Conservation (phyloP, 2,329 filamentous ascomycete species). For the Aspergillus sp. region DNA sequence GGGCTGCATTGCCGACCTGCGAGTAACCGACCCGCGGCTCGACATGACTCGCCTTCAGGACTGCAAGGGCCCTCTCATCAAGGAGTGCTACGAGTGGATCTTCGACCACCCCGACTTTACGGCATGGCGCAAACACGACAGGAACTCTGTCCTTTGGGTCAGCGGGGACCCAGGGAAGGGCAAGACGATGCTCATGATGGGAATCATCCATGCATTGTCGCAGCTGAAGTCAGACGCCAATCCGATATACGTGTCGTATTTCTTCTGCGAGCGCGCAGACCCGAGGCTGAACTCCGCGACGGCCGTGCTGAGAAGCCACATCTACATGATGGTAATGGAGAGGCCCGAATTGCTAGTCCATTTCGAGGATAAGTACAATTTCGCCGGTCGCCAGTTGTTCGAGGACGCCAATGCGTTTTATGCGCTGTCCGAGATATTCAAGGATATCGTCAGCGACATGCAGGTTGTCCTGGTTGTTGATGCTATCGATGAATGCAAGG, state of each 20-base stretch:
- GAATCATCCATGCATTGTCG: constrained; percentile 14
- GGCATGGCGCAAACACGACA: constrained; percentile 5
- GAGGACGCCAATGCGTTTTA: constrained; percentile 30
- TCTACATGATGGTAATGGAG: constrained; percentile 32
- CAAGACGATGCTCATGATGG: constrained; percentile 17
- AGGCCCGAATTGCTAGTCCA: constrained; percentile 25
- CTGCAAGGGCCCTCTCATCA: constrained; percentile 11
- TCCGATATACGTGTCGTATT: constrained; percentile 12
- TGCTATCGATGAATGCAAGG: too few species aligned
- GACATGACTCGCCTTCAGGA: constrained; percentile 16
- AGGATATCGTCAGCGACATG: too few species aligned
- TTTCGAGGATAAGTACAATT: constrained; percentile 26
- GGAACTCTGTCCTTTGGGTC: constrained; percentile 12
- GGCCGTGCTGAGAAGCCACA: constrained; percentile 36
- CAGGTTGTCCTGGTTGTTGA: too few species aligned
- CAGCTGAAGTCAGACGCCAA: neutral
- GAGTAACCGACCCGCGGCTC: constrained; percentile 7
- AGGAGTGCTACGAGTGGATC: constrained; percentile 14
- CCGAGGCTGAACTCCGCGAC: constrained; percentile 28
- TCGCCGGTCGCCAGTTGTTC: constrained; percentile 28
- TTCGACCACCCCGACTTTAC: constrained; percentile 12
- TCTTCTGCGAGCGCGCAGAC: constrained; percentile 38
- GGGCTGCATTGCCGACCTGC: too few species aligned
- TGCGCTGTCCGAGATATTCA: too few species aligned
- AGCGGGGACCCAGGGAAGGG: constrained; percentile 16